These are phyloP conservation scores for Cutaneotrichosporon cyanovorans DNA, from an alignment of 1,284 basidiomycete genomes.

Conservation along the genomic window DNA sequence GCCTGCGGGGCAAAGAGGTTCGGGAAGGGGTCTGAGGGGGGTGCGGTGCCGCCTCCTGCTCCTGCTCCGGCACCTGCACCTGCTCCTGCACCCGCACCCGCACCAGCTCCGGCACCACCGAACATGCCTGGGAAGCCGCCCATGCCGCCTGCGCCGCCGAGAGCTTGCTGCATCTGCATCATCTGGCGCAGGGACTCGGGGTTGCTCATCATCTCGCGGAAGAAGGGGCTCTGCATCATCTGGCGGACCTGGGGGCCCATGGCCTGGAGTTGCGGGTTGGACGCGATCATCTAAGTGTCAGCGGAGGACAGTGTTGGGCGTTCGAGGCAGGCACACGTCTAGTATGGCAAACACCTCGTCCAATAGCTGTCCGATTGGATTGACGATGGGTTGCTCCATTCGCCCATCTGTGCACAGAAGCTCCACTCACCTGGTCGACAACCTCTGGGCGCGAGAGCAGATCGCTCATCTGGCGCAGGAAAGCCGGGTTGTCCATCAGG, in stretches of 20 bases:
- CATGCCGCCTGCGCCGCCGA: slow-evolving; percentile 26
- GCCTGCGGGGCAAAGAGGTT: slow-evolving; percentile 35
- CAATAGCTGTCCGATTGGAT: too few relatives aligned
- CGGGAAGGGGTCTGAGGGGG: slow-evolving; percentile 38
- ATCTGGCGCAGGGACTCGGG: slow-evolving; percentile 51
- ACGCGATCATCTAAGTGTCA: slow-evolving; percentile 58
- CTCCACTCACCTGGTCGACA: slow-evolving; percentile 56
- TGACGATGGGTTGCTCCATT: too few relatives aligned
- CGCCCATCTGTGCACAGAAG: too few relatives aligned
- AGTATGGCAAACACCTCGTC: too few relatives aligned
- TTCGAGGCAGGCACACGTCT: background rate
- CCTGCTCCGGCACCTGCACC: slow-evolving; percentile 15
- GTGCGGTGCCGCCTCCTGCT: slow-evolving; percentile 17
- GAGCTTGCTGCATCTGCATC: slow-evolving; percentile 61
- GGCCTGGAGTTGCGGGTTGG: slow-evolving; percentile 66
- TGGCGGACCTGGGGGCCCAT: slow-evolving; percentile 75
- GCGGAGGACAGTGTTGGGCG: background rate
- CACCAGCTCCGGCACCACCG: slow-evolving; percentile 18
- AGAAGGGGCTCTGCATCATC: slow-evolving; percentile 70
- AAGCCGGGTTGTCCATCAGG: slow-evolving; percentile 75
- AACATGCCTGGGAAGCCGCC: slow-evolving; percentile 26
- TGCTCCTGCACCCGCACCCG: too few relatives aligned
- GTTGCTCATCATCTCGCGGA: slow-evolving; percentile 63
- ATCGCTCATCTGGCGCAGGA: slow-evolving; percentile 53
- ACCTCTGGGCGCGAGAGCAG: slow-evolving; percentile 73